A percentile compares a stretch with the other conserved stretches of the same genome.
These are phyloP conservation scores for Dioszegia hungarica DNA, from an alignment of 768 basidiomycete species.

Conservation along the genomic window DNA sequence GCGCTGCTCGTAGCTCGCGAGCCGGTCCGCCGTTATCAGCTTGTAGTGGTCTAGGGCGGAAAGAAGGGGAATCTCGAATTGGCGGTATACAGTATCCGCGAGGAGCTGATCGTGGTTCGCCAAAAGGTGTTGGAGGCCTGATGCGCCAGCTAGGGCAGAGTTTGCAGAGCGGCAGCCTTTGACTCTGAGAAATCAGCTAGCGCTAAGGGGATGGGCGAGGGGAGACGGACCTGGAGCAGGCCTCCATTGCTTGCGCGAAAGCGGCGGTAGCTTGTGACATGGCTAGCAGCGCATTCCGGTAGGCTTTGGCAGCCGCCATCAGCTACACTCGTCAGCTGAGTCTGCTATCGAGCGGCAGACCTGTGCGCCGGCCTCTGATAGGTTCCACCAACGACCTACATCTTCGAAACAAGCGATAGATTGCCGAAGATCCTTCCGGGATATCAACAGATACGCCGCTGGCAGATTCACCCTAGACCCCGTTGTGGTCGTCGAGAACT, in stretches of 20 bases:
- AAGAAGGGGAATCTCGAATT: constrained; percentile 82
- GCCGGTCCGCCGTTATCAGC: constrained; percentile 58
- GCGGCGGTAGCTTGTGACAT: constrained; percentile 78
- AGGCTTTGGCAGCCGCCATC: constrained; percentile 67
- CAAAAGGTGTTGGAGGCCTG: constrained; percentile 84
- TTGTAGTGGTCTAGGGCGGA: constrained; percentile 75
- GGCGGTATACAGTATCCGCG: constrained; percentile 76
- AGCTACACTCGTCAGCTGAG: no score
- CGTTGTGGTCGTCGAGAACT: constrained; percentile 46
- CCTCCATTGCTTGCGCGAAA: constrained; percentile 81
- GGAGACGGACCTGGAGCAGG: constrained; percentile 66
- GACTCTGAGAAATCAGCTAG: constrained; percentile 51
- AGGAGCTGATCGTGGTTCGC: constrained; percentile 89
- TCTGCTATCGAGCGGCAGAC: no score
- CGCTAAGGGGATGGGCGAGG: constrained; percentile 47
- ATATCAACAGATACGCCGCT: constrained; percentile 37
- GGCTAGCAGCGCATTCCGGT: constrained; percentile 71
- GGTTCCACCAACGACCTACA: constrained; percentile 13
- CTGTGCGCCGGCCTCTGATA: constrained; percentile 1
- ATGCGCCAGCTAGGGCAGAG: constrained; percentile 71
- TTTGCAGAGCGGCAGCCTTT: constrained; percentile 51
- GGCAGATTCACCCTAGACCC: constrained; percentile 39
- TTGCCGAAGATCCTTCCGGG: constrained; percentile 41
- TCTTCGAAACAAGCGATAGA: constrained; percentile 47
- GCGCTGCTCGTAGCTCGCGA: constrained; percentile 72